A percentile compares a stretch with the other conserved stretches of the same genome.
Conservation (phyloP, 345 rosid species). For the Theobroma cacao region DNA sequence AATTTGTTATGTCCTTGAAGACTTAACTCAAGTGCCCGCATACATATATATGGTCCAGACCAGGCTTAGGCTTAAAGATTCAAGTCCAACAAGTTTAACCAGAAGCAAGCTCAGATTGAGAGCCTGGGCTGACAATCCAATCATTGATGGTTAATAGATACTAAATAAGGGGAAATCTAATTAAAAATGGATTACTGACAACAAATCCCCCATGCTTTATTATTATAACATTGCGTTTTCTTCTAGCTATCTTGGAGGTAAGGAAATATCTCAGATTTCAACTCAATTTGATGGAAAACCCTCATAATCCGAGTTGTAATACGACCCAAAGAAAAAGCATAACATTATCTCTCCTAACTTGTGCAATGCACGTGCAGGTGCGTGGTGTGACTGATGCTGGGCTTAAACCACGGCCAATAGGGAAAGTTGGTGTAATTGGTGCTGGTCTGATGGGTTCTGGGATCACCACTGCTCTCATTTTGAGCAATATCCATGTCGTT, state of each 20-base stretch:
- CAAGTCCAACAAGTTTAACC: not conserved
- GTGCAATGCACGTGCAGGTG: constrained; percentile 41
- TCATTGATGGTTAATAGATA: no score
- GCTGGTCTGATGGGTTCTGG: constrained; percentile 99
- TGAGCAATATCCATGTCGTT: constrained; percentile 59
- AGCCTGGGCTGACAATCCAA: not conserved
- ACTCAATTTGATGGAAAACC: no score
- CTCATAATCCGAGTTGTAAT: constrained; percentile 11
- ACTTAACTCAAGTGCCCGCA: no score
- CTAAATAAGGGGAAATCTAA: no score
- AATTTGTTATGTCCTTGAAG: no score
- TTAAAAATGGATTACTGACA: no score
- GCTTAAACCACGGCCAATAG: constrained; percentile 67
- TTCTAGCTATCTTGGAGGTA: not conserved
- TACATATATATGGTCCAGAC: no score
- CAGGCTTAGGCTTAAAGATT: not conserved
- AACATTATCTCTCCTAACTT: constrained; percentile 12
- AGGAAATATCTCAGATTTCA: no score
- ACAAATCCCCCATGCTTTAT: no score
- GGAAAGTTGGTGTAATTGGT: constrained; percentile 87
- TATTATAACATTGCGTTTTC: not conserved
- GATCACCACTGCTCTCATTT: constrained; percentile 73
- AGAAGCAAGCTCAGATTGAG: not conserved
- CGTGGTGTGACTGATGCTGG: constrained; percentile 80
- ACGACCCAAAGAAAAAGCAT: no score